Conservation (phyloP, 1,284 basidiomycete genomes). For the Paramarasmius palmivorus region DNA sequence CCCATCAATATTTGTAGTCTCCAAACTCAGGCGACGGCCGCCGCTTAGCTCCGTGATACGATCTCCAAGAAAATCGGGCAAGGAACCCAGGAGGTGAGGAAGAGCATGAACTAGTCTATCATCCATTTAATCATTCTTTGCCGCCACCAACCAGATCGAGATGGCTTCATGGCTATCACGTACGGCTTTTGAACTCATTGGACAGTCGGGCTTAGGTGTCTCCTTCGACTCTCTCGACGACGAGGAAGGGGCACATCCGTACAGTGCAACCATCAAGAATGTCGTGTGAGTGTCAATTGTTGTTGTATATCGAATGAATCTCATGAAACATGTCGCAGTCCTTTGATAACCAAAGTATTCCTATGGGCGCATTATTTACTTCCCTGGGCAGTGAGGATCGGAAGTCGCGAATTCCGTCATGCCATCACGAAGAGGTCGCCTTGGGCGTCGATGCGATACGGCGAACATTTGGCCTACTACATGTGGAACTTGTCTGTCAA, state of each 20-base stretch:
- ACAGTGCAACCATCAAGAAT: conserved; percentile 29
- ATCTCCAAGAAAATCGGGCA: neutral
- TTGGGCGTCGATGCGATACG: conserved; percentile 30
- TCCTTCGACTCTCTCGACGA: conserved; percentile 36
- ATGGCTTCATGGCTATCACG: conserved; percentile 16
- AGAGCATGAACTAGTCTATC: neutral
- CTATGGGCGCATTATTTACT: conserved; percentile 19
- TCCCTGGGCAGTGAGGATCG: conserved; percentile 33
- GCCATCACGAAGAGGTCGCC: conserved; percentile 35
- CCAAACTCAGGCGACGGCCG: too few relatives aligned
- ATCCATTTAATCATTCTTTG: neutral
- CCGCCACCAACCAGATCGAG: conserved; percentile 8
- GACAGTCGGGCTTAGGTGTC: conserved; percentile 35
- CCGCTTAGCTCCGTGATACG: neutral
- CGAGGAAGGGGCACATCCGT: conserved; percentile 24
- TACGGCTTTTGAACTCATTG: conserved; percentile 26
- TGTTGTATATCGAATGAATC: too few relatives aligned
- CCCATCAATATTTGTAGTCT: too few relatives aligned
- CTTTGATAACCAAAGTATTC: neutral
- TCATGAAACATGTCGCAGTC: neutral
- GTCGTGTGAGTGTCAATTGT: conserved; percentile 22
- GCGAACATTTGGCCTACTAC: conserved; percentile 37
- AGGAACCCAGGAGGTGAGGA: conserved; percentile 6
- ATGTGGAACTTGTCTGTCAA: conserved; percentile 35
- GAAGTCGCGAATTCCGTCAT: conserved; percentile 34